Evolutionary conservation across 2,329 filamentous ascomycete species (phyloP).

Genomic region (Claviceps fusiformis): DNA sequence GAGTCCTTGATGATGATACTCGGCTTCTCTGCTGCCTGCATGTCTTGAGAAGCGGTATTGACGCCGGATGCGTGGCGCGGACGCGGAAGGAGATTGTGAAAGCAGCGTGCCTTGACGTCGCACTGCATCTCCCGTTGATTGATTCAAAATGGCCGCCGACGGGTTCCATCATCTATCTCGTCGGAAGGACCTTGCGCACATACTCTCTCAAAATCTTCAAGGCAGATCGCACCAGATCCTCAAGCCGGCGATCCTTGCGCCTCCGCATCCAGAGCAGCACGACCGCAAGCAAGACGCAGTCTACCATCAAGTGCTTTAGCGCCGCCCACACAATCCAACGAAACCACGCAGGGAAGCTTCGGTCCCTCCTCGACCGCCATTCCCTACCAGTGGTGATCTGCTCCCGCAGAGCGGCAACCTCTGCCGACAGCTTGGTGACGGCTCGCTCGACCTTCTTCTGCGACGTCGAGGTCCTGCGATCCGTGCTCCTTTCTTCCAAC

Average conservation of each 20-base stretch:
- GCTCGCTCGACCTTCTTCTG: conserved; percentile 71
- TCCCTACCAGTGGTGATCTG: conserved; percentile 70
- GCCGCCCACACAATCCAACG: conserved; percentile 56
- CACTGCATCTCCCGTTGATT: not conserved
- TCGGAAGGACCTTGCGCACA: conserved; percentile 42
- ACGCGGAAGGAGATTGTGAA: not conserved
- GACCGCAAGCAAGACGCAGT: conserved; percentile 51
- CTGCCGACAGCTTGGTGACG: conserved; percentile 77
- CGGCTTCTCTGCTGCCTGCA: not conserved
- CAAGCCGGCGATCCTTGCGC: conserved; percentile 55
- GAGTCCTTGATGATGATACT: not conserved
- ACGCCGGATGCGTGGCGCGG: not conserved
- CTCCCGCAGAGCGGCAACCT: conserved; percentile 83
- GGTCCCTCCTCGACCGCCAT: conserved; percentile 51
- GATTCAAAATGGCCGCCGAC: not conserved
- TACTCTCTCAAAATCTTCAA: conserved; percentile 46
- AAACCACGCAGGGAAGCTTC: conserved; percentile 55
- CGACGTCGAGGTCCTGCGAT: conserved; percentile 47
- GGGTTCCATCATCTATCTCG: conserved; percentile 33
- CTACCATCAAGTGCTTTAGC: conserved; percentile 60
- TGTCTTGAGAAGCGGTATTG: not conserved
- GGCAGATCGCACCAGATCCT: conserved; percentile 58
- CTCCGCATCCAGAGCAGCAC: conserved; percentile 60
- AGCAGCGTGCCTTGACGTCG: not conserved
- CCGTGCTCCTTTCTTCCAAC: conserved; percentile 25